Conservation (phyloP, 805 yeast genomes). For the Danielia oregonensis region DNA sequence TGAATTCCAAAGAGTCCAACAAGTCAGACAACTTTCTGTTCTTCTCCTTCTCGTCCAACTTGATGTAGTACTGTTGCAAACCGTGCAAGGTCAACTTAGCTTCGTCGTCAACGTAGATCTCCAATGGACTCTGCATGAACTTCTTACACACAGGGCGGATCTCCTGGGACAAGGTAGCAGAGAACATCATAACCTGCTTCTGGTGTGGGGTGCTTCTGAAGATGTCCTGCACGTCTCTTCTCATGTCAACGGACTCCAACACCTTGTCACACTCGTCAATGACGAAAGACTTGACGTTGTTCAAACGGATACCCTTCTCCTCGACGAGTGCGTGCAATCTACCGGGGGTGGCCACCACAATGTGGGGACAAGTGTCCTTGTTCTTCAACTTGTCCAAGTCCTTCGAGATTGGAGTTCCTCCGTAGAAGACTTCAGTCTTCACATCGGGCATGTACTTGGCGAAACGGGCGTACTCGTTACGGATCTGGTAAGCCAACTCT, state of each 20-base stretch:
- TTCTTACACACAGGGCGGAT: conserved; percentile 96
- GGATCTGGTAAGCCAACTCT: conserved; percentile 97
- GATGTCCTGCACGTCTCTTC: conserved; percentile 97
- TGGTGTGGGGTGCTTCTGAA: conserved; percentile 97
- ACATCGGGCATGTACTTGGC: conserved; percentile 98
- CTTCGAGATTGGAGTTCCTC: conserved; percentile 84
- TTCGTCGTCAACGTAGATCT: conserved; percentile 96
- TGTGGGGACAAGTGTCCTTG: conserved; percentile 93
- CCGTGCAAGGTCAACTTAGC: conserved; percentile 97
- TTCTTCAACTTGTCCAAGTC: conserved; percentile 85
- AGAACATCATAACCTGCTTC: conserved; percentile 99
- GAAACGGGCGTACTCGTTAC: conserved; percentile 95
- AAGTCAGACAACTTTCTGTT: conserved; percentile 89
- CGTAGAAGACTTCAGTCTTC: conserved; percentile 93
- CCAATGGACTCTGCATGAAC: conserved; percentile 97
- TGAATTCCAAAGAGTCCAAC: conserved; percentile 91
- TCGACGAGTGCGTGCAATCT: conserved; percentile 91
- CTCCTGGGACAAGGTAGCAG: conserved; percentile 92
- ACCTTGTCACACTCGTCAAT: conserved; percentile 99
- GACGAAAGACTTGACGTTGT: conserved; percentile 89
- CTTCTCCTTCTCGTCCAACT: conserved; percentile 86
- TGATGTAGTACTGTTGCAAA: conserved; percentile 92
- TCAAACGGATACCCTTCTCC: conserved; percentile 82
- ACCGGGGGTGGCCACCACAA: conserved; percentile 98
- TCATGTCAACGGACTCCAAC: conserved; percentile 86